Evolutionary conservation across 2,329 filamentous ascomycete genomes (phyloP).

Genomic region (Paecilomyces niveus): DNA sequence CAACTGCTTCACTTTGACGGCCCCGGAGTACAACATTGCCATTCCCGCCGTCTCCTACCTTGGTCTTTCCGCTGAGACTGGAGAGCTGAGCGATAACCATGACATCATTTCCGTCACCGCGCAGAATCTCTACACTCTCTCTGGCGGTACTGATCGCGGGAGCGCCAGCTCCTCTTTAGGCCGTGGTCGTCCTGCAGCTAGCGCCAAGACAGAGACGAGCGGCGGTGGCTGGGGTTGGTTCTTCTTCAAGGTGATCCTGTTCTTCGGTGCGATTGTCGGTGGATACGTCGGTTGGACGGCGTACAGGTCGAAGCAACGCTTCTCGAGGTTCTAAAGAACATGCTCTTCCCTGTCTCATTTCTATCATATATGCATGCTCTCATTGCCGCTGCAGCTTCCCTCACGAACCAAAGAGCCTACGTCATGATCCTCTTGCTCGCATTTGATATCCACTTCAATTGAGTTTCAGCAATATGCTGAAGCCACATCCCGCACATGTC

Average conservation of each 20-base stretch:
- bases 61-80: conserved; percentile 68
- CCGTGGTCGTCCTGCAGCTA: conserved; percentile 12
- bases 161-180: conserved; percentile 12
- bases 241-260: conserved; percentile 75
- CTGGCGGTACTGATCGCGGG: conserved; percentile 19
- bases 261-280: conserved; percentile 62
- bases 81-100: conserved; percentile 94
- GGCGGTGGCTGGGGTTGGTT: conserved; percentile 59
- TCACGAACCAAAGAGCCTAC: background rate
- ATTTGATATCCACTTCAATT: background rate
- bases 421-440: background rate
- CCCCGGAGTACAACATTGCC: conserved; percentile 58
- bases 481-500: background rate
- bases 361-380: background rate
- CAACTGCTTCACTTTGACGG: conserved; percentile 68
- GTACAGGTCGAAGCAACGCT: conserved; percentile 59
- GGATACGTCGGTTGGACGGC: conserved; percentile 80
- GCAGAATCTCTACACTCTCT: conserved; percentile 72
- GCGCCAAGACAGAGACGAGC: conserved; percentile 14
- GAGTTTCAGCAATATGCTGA: background rate
- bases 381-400: background rate
- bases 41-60: conserved; percentile 67
- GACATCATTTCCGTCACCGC: conserved; percentile 84
- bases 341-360: background rate
- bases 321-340: conserved; percentile 26